Base-by-base conservation (phyloP, 306 rosid genomes). In the Cicer yamashitae region DNA sequence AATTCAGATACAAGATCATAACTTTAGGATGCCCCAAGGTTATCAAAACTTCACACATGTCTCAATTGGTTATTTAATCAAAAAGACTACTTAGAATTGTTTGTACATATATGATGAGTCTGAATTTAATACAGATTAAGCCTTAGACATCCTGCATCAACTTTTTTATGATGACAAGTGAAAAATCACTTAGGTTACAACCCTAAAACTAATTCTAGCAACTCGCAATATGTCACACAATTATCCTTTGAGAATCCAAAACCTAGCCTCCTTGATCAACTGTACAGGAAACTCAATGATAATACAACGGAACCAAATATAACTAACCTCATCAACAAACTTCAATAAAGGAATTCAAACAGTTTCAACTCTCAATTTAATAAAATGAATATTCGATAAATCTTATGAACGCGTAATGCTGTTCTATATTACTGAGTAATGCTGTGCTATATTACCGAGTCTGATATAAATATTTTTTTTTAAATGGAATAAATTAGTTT, bases 171-270 rank as follows among this genome's bases (percentile, higher is more conserved):
- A 44, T 37, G 47, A 30, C 10, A 74, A 17, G 70, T 12, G 43
- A 22, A 67, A 78, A 20, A 18, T 46, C 54, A 50, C 44, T 20
- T 17, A n/a, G 64, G 41, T 25, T 10, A 40, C 30, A 71, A 15
- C 51, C 60, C 67, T 15, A 52, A 51, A 56, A 54, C 51, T 54
- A 73, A 66, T 50, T 45, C 53, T 25, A 56, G 61, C 39, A 80
- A 57, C 22, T 10, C 45, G 2, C 9, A 20, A 38, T 20, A 37
- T 11, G 7, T 57, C 46, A 34, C 15, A 73, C 46, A 64, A 10
- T 65, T 34, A 53, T 46, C 51, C 56, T 67, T 58, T 54, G 77
- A 54, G 18, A 59, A 41, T 37, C 38, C 14, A 53, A 44, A 75
- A 47, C 54, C 51, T 15, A 64, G 45, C 57, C 40, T 76, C 74